Base-by-base conservation (phyloP, 2,329 filamentous ascomycete species). In the Penicillium sp. region DNA sequence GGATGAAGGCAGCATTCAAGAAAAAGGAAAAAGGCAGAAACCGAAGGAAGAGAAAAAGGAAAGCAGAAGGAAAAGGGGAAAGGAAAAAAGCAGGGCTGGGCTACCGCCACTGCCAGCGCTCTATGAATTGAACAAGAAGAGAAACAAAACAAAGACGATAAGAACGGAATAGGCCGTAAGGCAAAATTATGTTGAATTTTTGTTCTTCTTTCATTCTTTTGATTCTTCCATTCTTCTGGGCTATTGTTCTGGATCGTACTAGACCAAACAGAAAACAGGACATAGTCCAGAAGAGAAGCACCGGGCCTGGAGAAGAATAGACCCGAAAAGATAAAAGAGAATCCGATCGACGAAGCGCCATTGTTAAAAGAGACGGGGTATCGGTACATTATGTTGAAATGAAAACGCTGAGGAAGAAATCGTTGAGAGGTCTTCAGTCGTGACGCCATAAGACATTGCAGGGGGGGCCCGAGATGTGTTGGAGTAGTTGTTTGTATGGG, bases 401-500 rank as follows among this genome's bases (percentile, higher is more conserved):
- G 59, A 63, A 68, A 69, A 72, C 71, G 70, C 70, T 73, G 66
- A 69, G 67, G 70, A 74, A 73, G 69, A 73, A 73, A 70, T 75
- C 71, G 72, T 75, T 74, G 72, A 74, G 72, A 73, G 68, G 69
- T 73, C 71, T 73, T 74, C 72, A 70, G 62, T 73, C 72, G 66
- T 74, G 67, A 70, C 70, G 71, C 69, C 71, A 68, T 74, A 67
- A 74, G 70, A 71, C 65, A 71, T 71, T 67, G 65, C 66, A 67
- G 52, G 61, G 55, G 35, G 19, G 51, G 58, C 61, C 64, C 64
- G 59, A 61, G 63, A 67, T 55, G 61, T 67, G 61, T 65, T 68
- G 61, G 62, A 64, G 49, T 57, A 38, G 38, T 60, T 54, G 33
- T 54, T 62, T 46, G 50, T 59, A 53, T 65, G 64, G 62, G 63